Base-by-base conservation (phyloP, 2,329 filamentous ascomycete genomes). In the Colletotrichum paranaense region DNA sequence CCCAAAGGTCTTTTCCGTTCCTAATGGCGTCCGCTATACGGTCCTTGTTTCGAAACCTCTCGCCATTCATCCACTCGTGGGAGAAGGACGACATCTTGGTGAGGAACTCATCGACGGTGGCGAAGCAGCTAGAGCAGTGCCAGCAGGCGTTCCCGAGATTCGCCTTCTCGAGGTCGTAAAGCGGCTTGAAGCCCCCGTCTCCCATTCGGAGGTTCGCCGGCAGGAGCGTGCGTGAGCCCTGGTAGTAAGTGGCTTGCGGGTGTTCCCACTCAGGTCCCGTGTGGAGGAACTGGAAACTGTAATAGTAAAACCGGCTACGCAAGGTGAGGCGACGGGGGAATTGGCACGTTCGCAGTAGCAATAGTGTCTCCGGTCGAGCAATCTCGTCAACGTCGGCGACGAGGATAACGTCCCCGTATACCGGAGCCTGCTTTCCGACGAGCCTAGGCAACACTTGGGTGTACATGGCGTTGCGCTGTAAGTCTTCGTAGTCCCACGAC, bases 61-160 rank as follows among this genome's bases (percentile, higher is more conserved):
- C 82, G 22, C 82, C 82, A 75, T 91, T 90, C 82, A 87, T 86
- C 79, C 82, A 86, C 9, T 72, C 62, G 68, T 87, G 85, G 32
- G 82, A 84, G 75, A 87, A 87, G 67, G 80, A 80, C 24, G 78
- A 76, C 80, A 91, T 86, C 79, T 91, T 92, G 74, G 84, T 86
- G 59, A 89, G 80, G 75, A 91, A 83, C 78, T 90, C 86, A 3
- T 83, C 83, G 19, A 92, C 80, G 0, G 88, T 91, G 19, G 84
- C 81, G 78, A 91, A 91, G 81, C 90, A 92, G 68, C 84, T 88
- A 62, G 88, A 90, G 82, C 90, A 92, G 79, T 92, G 90, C 90
- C 90, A 92, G 1, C 82, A 86, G 0, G 89, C 87, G 75, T 89
- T 82, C 1, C 84, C 75, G 0, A 84, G 77, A 46, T 81, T 81